A percentile compares a stretch with the other conserved stretches of the same genome.
phyloP scores from a whole-genome alignment of 192 early-diverging fungal species.

The Coemansia pectinata region DNA sequence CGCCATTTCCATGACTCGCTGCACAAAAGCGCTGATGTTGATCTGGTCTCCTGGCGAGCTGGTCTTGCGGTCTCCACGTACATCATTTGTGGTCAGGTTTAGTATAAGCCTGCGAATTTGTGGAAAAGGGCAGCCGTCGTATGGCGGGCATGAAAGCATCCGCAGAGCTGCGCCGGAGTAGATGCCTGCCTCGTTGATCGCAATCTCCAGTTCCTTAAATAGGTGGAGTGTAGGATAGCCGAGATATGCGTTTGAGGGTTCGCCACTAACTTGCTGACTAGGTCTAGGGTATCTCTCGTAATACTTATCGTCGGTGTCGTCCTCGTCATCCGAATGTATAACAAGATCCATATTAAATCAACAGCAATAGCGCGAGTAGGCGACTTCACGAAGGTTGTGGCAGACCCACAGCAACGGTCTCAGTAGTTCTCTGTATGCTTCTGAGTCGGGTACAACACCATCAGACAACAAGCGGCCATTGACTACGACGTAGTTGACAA shows the following conservation, averaged over 20 bases:
- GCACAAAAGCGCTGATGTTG: not conserved
- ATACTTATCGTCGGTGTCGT: no score
- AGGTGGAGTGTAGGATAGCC: not conserved
- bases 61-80: not conserved
- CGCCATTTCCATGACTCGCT: not conserved
- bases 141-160: not conserved
- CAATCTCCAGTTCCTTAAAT: not conserved
- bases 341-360: not conserved
- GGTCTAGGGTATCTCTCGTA: no score
- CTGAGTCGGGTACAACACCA: not conserved
- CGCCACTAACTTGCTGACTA: not conserved
- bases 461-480: not conserved
- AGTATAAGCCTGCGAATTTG: not conserved
- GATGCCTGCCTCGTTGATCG: not conserved
- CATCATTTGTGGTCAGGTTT: not conserved
- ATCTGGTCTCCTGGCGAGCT: not conserved
- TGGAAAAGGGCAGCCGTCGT: not conserved
- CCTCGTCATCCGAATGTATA: not conserved
- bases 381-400: not conserved
- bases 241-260: not conserved
- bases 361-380: not conserved
- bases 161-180: not conserved
- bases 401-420: not conserved
- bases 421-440: not conserved
- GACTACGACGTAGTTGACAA: not conserved